phyloP scores from a whole-genome alignment of 805 yeast genomes.

The Candida sithepensis region DNA sequence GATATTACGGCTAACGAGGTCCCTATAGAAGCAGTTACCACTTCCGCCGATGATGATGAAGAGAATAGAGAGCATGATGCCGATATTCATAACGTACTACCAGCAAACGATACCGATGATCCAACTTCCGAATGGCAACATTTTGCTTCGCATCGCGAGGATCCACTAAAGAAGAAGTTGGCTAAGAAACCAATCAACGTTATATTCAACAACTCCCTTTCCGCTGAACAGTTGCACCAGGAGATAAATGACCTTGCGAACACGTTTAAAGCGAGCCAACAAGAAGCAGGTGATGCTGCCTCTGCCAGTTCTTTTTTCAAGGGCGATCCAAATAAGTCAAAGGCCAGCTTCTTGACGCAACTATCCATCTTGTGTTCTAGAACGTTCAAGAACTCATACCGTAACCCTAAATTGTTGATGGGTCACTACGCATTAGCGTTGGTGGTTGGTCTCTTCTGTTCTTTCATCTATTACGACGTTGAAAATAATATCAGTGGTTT shows the following conservation, averaged over 20 bases:
- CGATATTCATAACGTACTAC: constrained; percentile 27
- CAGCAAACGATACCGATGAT: constrained; percentile 36
- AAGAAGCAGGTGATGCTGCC: constrained; percentile 7
- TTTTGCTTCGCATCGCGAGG: constrained; percentile 77
- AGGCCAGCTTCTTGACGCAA: constrained; percentile 64
- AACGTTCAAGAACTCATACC: constrained; percentile 86
- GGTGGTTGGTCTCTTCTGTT: constrained; percentile 78
- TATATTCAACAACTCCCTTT: constrained; percentile 31
- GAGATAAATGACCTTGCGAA: constrained; percentile 32
- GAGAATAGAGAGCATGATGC: constrained; percentile 20
- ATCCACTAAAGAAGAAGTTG: constrained; percentile 22
- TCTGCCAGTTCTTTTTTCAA: constrained; percentile 26
- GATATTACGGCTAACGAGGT: constrained; percentile 69
- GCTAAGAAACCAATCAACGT: constrained; percentile 8
- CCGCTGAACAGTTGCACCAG: constrained; percentile 37
- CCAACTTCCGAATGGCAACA: constrained; percentile 85
- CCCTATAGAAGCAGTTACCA: background rate
- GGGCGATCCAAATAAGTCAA: constrained; percentile 32
- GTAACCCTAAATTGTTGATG: constrained; percentile 85
- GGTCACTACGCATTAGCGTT: constrained; percentile 81
- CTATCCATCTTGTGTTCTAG: constrained; percentile 73
- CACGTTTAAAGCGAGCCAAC: constrained; percentile 12
- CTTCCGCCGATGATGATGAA: constrained; percentile 7
- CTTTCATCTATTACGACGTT: constrained; percentile 77
- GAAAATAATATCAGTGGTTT: constrained; percentile 91